Evolutionary conservation across 1,139 yeast genomes (phyloP), one percentile per base, ranked within the genome.

Genomic region (Geotrichum europaeum): DNA sequence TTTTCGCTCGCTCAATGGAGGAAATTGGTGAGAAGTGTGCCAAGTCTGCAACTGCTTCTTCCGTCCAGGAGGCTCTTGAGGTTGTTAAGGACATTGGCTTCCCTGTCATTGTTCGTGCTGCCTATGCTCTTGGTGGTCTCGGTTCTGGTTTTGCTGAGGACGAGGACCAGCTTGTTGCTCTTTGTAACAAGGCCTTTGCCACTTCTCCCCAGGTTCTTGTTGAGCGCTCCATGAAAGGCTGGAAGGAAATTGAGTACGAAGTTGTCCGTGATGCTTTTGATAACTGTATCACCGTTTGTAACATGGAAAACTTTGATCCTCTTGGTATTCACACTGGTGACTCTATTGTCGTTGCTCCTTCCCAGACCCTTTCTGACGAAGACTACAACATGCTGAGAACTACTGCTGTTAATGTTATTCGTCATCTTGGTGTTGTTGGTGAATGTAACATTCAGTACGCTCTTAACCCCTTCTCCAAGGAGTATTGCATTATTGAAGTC

Each of bases 391-490:
- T 94, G 98, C 84, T 94, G 73, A 87, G 99, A 80, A 81, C 96
- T 61, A 96, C 99, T 62, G 99, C 99, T 57, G 90, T 94, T 74
- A 94, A 94, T 77, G 90, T 94, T 71, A 94, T 94, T 70, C 90
- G 98, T 77, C 99, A 94, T 72, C 81, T 94, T 73, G 99, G 99
- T 72, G 99, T 94, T 66, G 97, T 94, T 68, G 99, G 99, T 76
- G 99, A 94, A 79, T 94, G 99, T 84, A 94, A 94, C 74, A 96
- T 95, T 67, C 99, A 94, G 77, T 94, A 94, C 72, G 96, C 98
- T 60, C 83, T 94, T 69, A 95, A 92, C 73, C 97, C 99, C 47
- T 67, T 67, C 78, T 87, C 95, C 65, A 87, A 89, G 76, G 99
- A 94, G 71, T 94, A 88, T 79, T 84, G 98, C 76, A 96, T 94